These are phyloP conservation scores for Candida verbasci DNA, from an alignment of 805 yeast genomes.

Conservation along the genomic window DNA sequence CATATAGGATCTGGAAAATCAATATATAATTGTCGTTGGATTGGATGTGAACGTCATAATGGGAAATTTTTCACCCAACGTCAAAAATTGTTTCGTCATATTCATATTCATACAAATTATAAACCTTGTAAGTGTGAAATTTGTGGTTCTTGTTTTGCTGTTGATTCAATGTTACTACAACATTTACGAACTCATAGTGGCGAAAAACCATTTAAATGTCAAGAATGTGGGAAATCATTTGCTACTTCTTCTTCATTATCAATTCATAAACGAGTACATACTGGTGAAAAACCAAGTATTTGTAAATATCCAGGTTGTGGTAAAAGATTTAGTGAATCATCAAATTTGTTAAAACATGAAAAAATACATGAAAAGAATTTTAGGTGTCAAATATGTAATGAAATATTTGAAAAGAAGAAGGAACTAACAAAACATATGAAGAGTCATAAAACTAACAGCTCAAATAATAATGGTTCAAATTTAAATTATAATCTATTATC, in stretches of 20 bases:
- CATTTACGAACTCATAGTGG: conserved; percentile 86
- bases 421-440: conserved; percentile 13
- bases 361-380: conserved; percentile 61
- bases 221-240: conserved; percentile 68
- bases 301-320: conserved; percentile 82
- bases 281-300: conserved; percentile 82
- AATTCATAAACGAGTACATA: conserved; percentile 80
- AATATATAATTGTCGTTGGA: conserved; percentile 72
- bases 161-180: conserved; percentile 71
- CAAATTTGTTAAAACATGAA: conserved; percentile 85
- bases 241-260: conserved; percentile 80
- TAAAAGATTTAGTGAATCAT: conserved; percentile 81
- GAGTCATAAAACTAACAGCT: conserved; percentile 4
- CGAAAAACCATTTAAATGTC: conserved; percentile 79
- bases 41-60: conserved; percentile 60
- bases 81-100: conserved; percentile 81
- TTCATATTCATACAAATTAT: conserved; percentile 83
- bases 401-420: conserved; percentile 39
- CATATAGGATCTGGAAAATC: conserved; percentile 78
- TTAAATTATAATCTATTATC: not conserved
- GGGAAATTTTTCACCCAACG: conserved; percentile 68
- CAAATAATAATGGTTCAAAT: too few relatives aligned
- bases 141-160: conserved; percentile 73
- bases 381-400: conserved; percentile 50
- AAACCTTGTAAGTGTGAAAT: conserved; percentile 70